These are phyloP conservation scores for Daldinia sp. DNA, from an alignment of 2,329 filamentous ascomycete genomes.

Conservation along the genomic window DNA sequence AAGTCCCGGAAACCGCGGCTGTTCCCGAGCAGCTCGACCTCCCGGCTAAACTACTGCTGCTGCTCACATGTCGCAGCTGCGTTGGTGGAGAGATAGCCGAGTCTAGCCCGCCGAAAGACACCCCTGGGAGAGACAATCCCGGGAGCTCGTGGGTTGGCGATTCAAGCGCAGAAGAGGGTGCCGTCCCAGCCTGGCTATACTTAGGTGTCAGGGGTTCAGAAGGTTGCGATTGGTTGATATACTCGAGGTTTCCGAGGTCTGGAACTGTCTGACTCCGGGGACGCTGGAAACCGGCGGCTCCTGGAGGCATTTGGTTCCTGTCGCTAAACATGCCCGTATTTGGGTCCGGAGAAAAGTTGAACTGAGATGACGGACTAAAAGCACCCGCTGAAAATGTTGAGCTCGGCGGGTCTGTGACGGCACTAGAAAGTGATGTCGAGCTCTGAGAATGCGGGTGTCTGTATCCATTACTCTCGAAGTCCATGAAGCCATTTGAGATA, in stretches of 20 bases:
- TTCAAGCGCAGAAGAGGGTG: conserved; percentile 65
- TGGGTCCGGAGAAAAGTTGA: conserved; percentile 80
- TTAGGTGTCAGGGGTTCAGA: conserved; percentile 64
- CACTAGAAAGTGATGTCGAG: conserved; percentile 74
- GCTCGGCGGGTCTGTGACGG: conserved; percentile 71
- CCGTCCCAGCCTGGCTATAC: conserved; percentile 60
- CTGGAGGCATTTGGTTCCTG: conserved; percentile 53
- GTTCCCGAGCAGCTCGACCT: conserved; percentile 54
- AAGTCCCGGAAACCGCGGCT: conserved; percentile 52
- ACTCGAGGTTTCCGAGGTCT: conserved; percentile 72
- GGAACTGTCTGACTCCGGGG: conserved; percentile 92
- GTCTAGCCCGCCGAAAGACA: conserved; percentile 59
- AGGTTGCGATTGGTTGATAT: conserved; percentile 59
- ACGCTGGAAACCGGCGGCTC: conserved; percentile 70
- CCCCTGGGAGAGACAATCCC: conserved; percentile 33
- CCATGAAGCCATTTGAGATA: conserved; percentile 66
- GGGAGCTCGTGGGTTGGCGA: conserved; percentile 63
- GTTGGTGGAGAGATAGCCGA: conserved; percentile 59
- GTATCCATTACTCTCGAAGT: conserved; percentile 67
- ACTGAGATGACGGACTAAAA: conserved; percentile 79
- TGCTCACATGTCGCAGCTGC: conserved; percentile 63
- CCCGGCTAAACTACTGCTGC: conserved; percentile 61
- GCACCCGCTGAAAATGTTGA: conserved; percentile 79
- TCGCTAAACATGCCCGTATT: conserved; percentile 74
- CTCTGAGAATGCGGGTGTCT: conserved; percentile 75